Evolutionary conservation across 2,329 filamentous ascomycete species (phyloP), one percentile per base, ranked within the genome.

Genomic region (Colletotrichum abscissum): DNA sequence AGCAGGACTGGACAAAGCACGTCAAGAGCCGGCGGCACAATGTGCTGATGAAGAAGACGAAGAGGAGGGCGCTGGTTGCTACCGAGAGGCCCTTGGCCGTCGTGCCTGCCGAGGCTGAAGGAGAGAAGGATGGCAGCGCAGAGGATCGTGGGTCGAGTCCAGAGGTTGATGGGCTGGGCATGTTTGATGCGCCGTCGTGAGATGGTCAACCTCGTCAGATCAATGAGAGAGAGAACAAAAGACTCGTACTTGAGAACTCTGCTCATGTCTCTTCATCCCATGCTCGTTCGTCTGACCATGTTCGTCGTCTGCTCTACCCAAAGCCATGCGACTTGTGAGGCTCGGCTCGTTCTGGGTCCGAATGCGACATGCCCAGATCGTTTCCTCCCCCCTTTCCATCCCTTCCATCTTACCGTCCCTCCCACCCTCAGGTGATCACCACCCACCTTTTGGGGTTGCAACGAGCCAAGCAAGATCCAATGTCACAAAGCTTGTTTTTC

Each of bases 1-100:
- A 92, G 75, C 84, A 88, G 72, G 82, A 81, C 2, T 86, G 83
- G 84, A 74, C 80, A 52, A 79, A 82, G 69, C 84, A 86, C 65
- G 71, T 85, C 11, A 82, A 81, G 72, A 81, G 83, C 56, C 74
- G 78, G 11, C 76, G 79, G 19, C 84, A 86, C 65, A 79, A 80
- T 5, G 76, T 81, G 19, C 77, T 79, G 6, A 56, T 80, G 35
- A 81, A 80, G 49, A 82, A 77, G 76, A 84, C 80, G 67, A 84
- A 82, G 67, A 83, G 78, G 68, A 78, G 80, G 42, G 82, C 84
- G 1, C 76, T 86, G 12, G 82, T 84, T 14, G 78, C 80, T 0
- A 76, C 49, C 2, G 42, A 68, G 33, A 42, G 68, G 22, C 72
- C 72, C 16, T 33, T 74, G 68, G 72, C 72, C 8, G 63, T 74